Evolutionary conservation across 106 monocot genomes (phyloP).

Genomic region (Dendrobium huoshanense): DNA sequence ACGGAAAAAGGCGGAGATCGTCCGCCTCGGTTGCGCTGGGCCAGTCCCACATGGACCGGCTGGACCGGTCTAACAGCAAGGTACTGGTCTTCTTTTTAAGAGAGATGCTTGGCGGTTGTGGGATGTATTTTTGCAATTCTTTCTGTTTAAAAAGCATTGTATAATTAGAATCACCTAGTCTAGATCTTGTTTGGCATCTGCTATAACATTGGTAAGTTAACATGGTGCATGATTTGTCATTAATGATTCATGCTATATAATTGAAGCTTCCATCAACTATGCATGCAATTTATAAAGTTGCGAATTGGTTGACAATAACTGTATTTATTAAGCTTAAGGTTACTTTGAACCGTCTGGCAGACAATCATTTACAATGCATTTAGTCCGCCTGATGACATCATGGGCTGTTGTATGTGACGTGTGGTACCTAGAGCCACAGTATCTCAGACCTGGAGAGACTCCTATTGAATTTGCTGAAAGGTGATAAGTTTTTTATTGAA

Average conservation of each 20-base stretch:
- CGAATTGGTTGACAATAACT: not conserved
- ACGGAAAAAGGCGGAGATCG: no score
- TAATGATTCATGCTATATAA: not conserved
- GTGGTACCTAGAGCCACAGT: slow-evolving; percentile 98
- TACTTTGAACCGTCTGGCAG: slow-evolving; percentile 20
- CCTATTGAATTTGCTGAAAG: slow-evolving; percentile 98
- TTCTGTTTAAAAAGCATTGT: not conserved
- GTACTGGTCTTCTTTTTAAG: no score
- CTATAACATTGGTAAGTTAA: not conserved
- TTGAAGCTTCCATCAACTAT: not conserved
- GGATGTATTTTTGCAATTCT: not conserved
- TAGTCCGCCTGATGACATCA: slow-evolving; percentile 90
- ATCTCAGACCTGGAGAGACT: slow-evolving; percentile 67
- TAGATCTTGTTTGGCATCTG: not conserved
- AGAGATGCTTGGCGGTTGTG: not conserved
- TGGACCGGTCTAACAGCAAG: no score
- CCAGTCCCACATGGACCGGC: no score
- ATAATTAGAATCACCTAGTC: not conserved
- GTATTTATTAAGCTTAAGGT: not conserved
- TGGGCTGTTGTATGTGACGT: slow-evolving; percentile 99
- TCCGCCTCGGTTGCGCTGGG: no score
- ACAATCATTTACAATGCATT: slow-evolving; percentile 95
- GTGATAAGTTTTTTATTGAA: slow-evolving; percentile 18
- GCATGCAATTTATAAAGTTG: no score
- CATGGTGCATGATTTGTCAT: not conserved